Base-by-base conservation (phyloP, 1,284 basidiomycete species). In the Pseudozyma flocculosa region DNA sequence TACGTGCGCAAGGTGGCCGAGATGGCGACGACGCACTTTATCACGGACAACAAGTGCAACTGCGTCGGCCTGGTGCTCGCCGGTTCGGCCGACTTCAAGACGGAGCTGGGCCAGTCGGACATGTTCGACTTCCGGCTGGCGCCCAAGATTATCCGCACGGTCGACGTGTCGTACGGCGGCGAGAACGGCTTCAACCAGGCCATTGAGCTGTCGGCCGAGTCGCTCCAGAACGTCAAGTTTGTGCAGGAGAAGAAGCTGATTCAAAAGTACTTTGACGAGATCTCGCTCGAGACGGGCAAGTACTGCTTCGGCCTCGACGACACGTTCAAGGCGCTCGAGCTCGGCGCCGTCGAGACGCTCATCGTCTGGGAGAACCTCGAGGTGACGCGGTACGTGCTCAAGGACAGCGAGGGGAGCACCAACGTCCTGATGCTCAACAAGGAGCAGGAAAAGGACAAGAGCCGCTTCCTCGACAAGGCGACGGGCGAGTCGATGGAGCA, bases 111-210 rank as follows among this genome's bases (percentile, higher is more conserved):
- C 72, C 90, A 89, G 81, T 92, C 89, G 78, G 95, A 99, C 79
- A 87, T 99, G 86, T 94, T 99, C 68, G 94, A 99, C 81, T 86
- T 80, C 45, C 85, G 94, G 50, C 83, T 99, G 72, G 52, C 50
- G 40, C 60, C 73, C 83, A 97, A 97, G 81, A 86, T 97, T 40
- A 92, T 78, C 62, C 65, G 62, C 45, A 74, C 71, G 19, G 74
- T 98, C 57, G 94, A 99, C 82, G 93, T 99, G 69, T 92, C 89
- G 71, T 99, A 99, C 76, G 95, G 95, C 48, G 94, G 95, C 48
- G 94, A 98, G 81, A 97, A 98, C 78, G 94, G 95, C 18, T 98
- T 98, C 83, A 97, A 98, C 79, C 79, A 95, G 88, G 94, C 94
- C 11, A 98, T 99, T 70, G 94, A 98, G 79, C 85, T 98, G 44